Evolutionary conservation across 352 stramenopile species (phyloP).

Genomic region (Peronosclerospora sorghi): DNA sequence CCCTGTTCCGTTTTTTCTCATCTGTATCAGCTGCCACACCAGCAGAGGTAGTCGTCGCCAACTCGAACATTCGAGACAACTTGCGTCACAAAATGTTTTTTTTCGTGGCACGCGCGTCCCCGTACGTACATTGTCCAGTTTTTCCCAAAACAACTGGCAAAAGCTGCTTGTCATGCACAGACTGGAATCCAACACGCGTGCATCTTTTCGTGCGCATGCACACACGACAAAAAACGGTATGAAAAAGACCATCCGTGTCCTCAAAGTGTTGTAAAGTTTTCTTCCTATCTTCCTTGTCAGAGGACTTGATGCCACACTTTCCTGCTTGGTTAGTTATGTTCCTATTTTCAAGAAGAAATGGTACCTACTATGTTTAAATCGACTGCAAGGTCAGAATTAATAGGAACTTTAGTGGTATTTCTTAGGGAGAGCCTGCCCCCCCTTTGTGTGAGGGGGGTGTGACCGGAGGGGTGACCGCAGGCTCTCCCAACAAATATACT

Average conservation of each 20-base stretch:
- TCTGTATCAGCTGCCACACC: neutral
- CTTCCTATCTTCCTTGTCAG: too few species aligned
- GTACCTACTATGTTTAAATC: too few species aligned
- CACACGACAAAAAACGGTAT: constrained; percentile 44
- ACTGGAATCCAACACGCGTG: constrained; percentile 21
- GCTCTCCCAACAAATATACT: too few species aligned
- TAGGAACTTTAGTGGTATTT: too few species aligned
- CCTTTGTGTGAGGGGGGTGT: too few species aligned
- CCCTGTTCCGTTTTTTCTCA: too few species aligned
- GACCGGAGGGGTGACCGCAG: too few species aligned
- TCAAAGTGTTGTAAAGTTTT: constrained; percentile 27
- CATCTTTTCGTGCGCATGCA: constrained; percentile 38
- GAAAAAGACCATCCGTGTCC: constrained; percentile 42
- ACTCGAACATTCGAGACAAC: constrained; percentile 6
- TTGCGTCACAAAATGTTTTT: constrained; percentile 44
- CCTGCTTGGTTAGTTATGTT: too few species aligned
- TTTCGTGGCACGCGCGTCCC: constrained; percentile 34
- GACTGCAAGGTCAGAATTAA: too few species aligned
- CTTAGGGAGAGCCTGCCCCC: too few species aligned
- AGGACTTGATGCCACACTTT: too few species aligned
- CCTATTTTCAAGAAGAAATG: too few species aligned
- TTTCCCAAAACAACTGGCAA: constrained; percentile 40
- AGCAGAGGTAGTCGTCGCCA: constrained; percentile 2
- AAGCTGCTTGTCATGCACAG: constrained; percentile 44
- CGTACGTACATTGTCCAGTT: constrained; percentile 39